These are phyloP conservation scores for Bretziella fagacearum DNA, from an alignment of 2,329 filamentous ascomycete genomes.

Conservation along the genomic window DNA sequence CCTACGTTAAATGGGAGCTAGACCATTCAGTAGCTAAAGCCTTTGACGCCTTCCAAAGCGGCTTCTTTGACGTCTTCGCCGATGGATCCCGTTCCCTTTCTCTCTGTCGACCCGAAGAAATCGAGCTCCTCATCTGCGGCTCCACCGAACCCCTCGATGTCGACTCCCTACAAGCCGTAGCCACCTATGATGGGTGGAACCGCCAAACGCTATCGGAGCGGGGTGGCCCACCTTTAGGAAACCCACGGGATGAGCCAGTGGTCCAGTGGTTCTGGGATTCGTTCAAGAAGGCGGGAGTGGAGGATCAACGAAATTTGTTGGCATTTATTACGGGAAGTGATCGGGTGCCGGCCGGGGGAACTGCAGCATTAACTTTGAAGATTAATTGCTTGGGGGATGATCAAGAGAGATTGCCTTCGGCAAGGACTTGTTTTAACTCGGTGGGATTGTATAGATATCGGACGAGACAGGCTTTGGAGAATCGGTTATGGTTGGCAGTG, in stretches of 20 bases:
- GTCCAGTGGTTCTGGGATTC: slow-evolving; percentile 80
- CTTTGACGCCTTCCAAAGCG: slow-evolving; percentile 85
- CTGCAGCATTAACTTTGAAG: slow-evolving; percentile 60
- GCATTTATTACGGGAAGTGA: slow-evolving; percentile 84
- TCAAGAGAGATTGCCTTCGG: slow-evolving; percentile 58
- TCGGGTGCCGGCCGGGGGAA: slow-evolving; percentile 74
- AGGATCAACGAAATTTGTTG: slow-evolving; percentile 60
- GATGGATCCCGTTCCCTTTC: slow-evolving; percentile 56
- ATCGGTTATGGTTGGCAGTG: slow-evolving; percentile 70
- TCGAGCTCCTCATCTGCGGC: slow-evolving; percentile 71
- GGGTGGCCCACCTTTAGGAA: background rate
- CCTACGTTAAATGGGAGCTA: slow-evolving; percentile 66
- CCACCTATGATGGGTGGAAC: slow-evolving; percentile 69
- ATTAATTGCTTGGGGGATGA: slow-evolving; percentile 63
- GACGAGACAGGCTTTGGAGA: slow-evolving; percentile 48
- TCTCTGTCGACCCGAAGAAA: slow-evolving; percentile 78
- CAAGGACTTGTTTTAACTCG: slow-evolving; percentile 82
- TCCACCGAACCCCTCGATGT: slow-evolving; percentile 76
- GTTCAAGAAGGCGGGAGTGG: slow-evolving; percentile 47
- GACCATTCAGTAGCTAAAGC: slow-evolving; percentile 63
- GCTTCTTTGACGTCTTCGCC: slow-evolving; percentile 73
- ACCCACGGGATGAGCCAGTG: slow-evolving; percentile 39
- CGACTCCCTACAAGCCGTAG: slow-evolving; percentile 54
- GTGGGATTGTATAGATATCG: slow-evolving; percentile 59
- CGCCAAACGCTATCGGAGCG: background rate